Base-by-base conservation (phyloP, 345 rosid genomes). In the Syzygium oleosum region DNA sequence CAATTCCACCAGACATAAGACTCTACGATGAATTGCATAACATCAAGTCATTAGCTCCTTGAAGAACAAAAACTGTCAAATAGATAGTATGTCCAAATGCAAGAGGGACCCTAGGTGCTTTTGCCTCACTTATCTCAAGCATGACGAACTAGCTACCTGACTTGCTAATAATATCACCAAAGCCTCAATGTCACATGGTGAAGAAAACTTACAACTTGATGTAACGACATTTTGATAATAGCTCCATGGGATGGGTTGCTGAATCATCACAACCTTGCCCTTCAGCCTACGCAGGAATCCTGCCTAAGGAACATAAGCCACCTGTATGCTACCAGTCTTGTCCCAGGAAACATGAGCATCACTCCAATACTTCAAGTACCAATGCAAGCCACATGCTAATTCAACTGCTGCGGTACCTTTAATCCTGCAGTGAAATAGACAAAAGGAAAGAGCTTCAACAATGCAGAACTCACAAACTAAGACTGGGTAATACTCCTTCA, bases 191-290 rank as follows among this genome's bases (percentile, higher is more conserved):
- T 73, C 46, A 13, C 46, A 38, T 38, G 80, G 80, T 2, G 79
- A 51, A 27, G 29, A 27, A 78, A 29, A 34, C 98, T 94, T 93
- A 97, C 99, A 97, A 90, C 98, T 96, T 87, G 96, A 95, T 85
- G 99, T 95, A 86, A 97, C 99, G 83, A 97, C 99, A 85, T 97
- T 97, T 92, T 96, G 99, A 92, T 97, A 96, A 91, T 97, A 97
- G 93, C 91, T 97, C 98, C 96, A 97, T 83, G 99, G 99, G 68
- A 95, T 96, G 51, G 96, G 99, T 86, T 99, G 95, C 68, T 89
- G 94, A 90, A 95, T 92, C 90, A 89, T 90, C 92, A 97, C 92
- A n/a, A 73, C 96, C 11, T 85, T 93, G 91, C 92, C 94, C 88
- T 90, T 91, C 84, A 97, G 86, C 85, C 54, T 95, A 90, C 98